These are phyloP conservation scores for Agrocybe pediades DNA, from an alignment of 768 basidiomycete genomes.

Conservation along the genomic window DNA sequence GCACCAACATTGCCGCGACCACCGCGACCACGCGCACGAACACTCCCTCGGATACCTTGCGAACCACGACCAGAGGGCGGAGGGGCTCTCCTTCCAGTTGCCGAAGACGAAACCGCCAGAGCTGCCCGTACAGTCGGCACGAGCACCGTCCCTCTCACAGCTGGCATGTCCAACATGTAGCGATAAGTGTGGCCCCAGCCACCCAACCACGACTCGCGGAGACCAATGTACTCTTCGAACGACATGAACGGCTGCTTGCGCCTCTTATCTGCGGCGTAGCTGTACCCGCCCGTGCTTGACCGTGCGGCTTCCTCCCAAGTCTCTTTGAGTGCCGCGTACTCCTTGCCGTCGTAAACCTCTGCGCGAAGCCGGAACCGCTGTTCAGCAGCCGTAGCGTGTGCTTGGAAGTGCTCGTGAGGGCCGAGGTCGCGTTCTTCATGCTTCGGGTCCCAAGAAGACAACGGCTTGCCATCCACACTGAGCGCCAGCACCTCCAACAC, in stretches of 20 bases:
- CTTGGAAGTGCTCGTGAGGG: slow-evolving; percentile 30
- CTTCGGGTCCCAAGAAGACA: slow-evolving; percentile 1
- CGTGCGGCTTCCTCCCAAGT: slow-evolving; percentile 20
- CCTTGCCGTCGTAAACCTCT: slow-evolving; percentile 24
- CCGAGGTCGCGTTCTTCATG: background rate
- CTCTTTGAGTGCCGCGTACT: slow-evolving; percentile 26
- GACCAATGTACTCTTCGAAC: slow-evolving; percentile 27
- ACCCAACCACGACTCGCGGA: slow-evolving; percentile 22
- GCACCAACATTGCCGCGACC: background rate
- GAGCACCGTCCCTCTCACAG: background rate
- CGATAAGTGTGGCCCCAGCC: slow-evolving; percentile 25
- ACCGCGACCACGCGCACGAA: background rate
- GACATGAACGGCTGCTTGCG: slow-evolving; percentile 22
- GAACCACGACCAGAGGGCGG: too few species aligned
- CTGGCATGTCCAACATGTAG: slow-evolving; percentile 21
- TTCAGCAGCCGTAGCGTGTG: slow-evolving; percentile 22
- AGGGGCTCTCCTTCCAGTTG: too few species aligned
- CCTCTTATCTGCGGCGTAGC: too few species aligned
- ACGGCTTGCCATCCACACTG: slow-evolving; percentile 14
- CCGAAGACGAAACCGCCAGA: slow-evolving; percentile 5
- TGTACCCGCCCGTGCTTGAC: background rate
- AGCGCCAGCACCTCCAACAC: slow-evolving; percentile 39
- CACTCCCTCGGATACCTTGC: background rate
- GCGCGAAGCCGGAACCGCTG: slow-evolving; percentile 19
- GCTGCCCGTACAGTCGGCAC: slow-evolving; percentile 14